Base-by-base conservation (phyloP, 306 rosid genomes). In the Nissolia schottii region DNA sequence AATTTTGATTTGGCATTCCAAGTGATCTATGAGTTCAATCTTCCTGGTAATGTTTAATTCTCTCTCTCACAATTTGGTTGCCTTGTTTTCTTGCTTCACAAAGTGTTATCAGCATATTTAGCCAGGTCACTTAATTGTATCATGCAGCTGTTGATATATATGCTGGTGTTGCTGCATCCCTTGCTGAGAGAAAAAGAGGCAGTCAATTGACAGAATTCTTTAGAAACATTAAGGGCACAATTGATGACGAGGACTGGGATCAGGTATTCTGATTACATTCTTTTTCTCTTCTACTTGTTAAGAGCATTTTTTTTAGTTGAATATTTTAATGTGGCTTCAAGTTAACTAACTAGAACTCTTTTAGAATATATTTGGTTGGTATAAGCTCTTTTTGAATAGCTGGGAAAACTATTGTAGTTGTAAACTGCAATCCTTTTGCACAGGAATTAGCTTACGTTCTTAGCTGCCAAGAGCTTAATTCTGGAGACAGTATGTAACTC, bases 221-320 rank as follows among this genome's bases (percentile, higher is more conserved):
- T 70, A 89, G 86, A 79, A 91, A 91, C 75, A 91, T 94, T 64
- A 94, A 91, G 76, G 92, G 98, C 62, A 94, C 98, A 67, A 89
- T 94, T 82, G 97, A 91, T 50, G 98, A 94, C 4, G 95, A 88
- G 23, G 98, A 94, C 61, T 91, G 97, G 97, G 98, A 94, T 84
- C 97, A 91, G 97, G 98, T 91, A 80, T 70, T 79, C 31, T 18
- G 61, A 35, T 74, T 48, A 41, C 57, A 48, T 40, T 64, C 7
- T 65, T 78, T 76, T 32, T 53, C 59, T 75, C 67, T 65, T 54
- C 58, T 49, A 43, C 58, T 71, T 62, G 20, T 19, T 57, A 38
- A 7, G 63, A 31, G 28, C 45, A 5, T 11, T 32, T 57, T 69
- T 22, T 16, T 74, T 27, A 16, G 32, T 61, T 53, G 50, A 57